Conservation (phyloP, 148 eudicot species). For the Chenopodium album region DNA sequence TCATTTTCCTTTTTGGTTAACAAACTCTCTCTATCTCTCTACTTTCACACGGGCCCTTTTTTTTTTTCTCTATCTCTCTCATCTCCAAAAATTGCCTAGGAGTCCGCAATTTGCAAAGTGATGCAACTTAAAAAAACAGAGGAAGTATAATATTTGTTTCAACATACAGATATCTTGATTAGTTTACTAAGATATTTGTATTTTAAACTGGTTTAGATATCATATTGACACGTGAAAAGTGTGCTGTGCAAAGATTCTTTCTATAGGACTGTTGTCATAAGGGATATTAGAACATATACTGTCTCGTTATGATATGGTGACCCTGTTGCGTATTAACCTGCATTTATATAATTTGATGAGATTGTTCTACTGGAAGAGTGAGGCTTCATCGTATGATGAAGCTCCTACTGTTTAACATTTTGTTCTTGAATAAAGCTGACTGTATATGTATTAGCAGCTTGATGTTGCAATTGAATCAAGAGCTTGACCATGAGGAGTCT, state of each 20-base stretch:
- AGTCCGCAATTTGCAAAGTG: too few species aligned
- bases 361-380: neutral
- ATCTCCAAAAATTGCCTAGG: too few species aligned
- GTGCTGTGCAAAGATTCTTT: neutral
- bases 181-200: neutral
- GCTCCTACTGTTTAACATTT: neutral
- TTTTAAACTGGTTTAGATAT: neutral
- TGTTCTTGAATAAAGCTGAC: constrained; percentile 6
- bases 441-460: constrained; percentile 41
- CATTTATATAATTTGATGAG: neutral
- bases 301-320: neutral
- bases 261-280: neutral
- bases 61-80: too few species aligned
- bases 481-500: constrained; percentile 68
- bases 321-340: neutral
- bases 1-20: too few species aligned
- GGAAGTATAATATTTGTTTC: neutral
- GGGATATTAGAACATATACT: neutral
- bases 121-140: too few species aligned
- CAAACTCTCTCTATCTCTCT: too few species aligned
- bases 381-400: neutral
- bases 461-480: constrained; percentile 70
- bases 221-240: neutral
- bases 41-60: too few species aligned
- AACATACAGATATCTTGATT: constrained; percentile 4